Conservation (phyloP, 164 flowering plant genomes). For the Vitis rupestris region DNA sequence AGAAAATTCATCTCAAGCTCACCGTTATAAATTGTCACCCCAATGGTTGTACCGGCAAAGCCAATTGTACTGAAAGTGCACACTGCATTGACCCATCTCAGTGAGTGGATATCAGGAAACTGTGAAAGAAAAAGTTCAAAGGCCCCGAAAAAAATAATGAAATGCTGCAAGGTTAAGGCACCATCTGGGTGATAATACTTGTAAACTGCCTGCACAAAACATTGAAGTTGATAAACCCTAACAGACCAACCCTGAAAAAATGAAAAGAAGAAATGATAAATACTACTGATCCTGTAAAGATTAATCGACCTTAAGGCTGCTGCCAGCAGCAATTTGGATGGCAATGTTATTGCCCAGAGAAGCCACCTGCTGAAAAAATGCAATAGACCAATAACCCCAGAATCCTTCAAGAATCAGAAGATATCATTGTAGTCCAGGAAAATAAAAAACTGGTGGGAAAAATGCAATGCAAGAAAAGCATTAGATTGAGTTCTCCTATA, state of each 20-base stretch:
- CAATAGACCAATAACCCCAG: constrained; percentile 61
- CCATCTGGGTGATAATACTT: constrained; percentile 44
- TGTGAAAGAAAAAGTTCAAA: constrained; percentile 62
- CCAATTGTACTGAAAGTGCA: constrained; percentile 59
- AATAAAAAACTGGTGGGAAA: neutral
- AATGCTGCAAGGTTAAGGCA: constrained; percentile 46
- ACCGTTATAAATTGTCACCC: constrained; percentile 55
- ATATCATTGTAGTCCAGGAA: neutral
- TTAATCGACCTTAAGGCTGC: constrained; percentile 55
- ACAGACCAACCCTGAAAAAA: no score
- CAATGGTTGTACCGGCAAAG: constrained; percentile 61
- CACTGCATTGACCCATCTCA: constrained; percentile 64
- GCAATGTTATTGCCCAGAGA: constrained; percentile 69
- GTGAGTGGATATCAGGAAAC: constrained; percentile 60
- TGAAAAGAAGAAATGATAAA: neutral
- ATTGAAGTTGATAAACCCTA: no score
- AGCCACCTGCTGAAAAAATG: constrained; percentile 65
- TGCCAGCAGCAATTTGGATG: constrained; percentile 70
- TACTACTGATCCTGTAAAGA: neutral
- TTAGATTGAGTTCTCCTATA: neutral
- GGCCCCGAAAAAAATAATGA: constrained; percentile 51
- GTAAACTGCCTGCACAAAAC: constrained; percentile 47
- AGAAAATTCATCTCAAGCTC: neutral
- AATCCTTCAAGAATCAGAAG: constrained; percentile 39
- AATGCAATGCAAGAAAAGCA: constrained; percentile 5